Evolutionary conservation across 345 rosid species (phyloP), one percentile per base, ranked within the genome.

Genomic region (thale cress (Arabidopsis thaliana)): DNA sequence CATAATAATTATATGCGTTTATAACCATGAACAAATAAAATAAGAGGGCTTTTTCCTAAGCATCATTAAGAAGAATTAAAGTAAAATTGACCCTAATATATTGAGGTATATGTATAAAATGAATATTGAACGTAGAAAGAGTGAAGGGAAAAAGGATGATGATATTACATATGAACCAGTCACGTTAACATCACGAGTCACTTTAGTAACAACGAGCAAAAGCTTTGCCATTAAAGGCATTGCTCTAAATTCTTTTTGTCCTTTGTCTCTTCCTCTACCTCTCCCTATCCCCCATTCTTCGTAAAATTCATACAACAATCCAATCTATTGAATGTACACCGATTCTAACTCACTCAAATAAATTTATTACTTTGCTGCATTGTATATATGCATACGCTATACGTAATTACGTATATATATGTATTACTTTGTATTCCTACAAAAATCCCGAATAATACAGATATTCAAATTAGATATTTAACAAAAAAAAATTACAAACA

Each of bases 241-340:
- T 63, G 65, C 80, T 46, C 80, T 77, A 53, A 62, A 77, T 69
- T 77, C 71, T 12, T 76, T 76, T 76, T 76, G 80, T 69, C 75
- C 9, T 48, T 48, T 25, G 28, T 45, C 71, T 55, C 70, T 8
- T 7, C 49, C 65, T 11, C 38, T 9, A 4, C n/a, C 51, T 30
- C 58, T 72, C 37, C 63, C 36, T 51, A 33, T 10, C 20, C 13
- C 40, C 12, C 4, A 4, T 56, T 59, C 59, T 6, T 37, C 30
- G 48, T 42, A 56, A 73, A 14, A 6, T 11, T 73, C 57, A 55
- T 42, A 23, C 8, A 64, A 61, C 53, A 49, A 30, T 40, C 44
- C 41, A 32, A 23, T 41, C 7, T 63, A 51, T 22, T 53, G 22
- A 73, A 63, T 53, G 5, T 32, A 28, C 70, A 41, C 63, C 55